Evolutionary conservation across 2,329 filamentous ascomycete genomes (phyloP).

Genomic region (Cladorrhinum sp.): DNA sequence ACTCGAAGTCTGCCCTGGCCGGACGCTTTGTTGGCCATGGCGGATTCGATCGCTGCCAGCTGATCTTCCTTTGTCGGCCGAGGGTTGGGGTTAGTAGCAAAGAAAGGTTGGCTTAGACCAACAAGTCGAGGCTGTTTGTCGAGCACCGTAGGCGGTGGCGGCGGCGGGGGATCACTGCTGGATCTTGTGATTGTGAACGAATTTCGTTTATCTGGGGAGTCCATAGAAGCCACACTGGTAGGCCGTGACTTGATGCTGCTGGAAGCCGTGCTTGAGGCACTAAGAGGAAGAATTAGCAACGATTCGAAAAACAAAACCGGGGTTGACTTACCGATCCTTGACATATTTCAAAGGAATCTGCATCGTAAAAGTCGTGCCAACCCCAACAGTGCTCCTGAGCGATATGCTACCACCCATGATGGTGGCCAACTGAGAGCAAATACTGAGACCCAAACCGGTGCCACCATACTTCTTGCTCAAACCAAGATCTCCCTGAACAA

Average conservation of each 20-base stretch:
- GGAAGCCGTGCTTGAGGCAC: slow-evolving; percentile 52
- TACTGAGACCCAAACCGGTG: slow-evolving; percentile 82
- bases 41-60: slow-evolving; percentile 62
- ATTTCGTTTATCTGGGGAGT: slow-evolving; percentile 35
- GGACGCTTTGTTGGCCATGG: slow-evolving; percentile 55
- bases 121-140: slow-evolving; percentile 75
- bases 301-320: not conserved
- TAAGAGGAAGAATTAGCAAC: slow-evolving; percentile 24
- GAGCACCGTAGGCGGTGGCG: slow-evolving; percentile 41
- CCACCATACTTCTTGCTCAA: slow-evolving; percentile 88
- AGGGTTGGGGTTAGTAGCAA: slow-evolving; percentile 47
- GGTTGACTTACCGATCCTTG: slow-evolving; percentile 55
- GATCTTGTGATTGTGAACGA: slow-evolving; percentile 29
- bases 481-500: slow-evolving; percentile 87
- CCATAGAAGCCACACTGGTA: slow-evolving; percentile 43
- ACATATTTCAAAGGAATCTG: slow-evolving; percentile 76
- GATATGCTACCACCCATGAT: slow-evolving; percentile 78
- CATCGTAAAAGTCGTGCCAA: slow-evolving; percentile 79
- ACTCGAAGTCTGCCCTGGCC: slow-evolving; percentile 67
- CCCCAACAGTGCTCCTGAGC: slow-evolving; percentile 67
- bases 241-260: slow-evolving; percentile 52
- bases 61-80: slow-evolving; percentile 53
- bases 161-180: slow-evolving; percentile 24
- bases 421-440: slow-evolving; percentile 79
- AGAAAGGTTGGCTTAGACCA: slow-evolving; percentile 80